phyloP scores from a whole-genome alignment of 1,139 yeast species.

The Scheffersomyces titani region DNA sequence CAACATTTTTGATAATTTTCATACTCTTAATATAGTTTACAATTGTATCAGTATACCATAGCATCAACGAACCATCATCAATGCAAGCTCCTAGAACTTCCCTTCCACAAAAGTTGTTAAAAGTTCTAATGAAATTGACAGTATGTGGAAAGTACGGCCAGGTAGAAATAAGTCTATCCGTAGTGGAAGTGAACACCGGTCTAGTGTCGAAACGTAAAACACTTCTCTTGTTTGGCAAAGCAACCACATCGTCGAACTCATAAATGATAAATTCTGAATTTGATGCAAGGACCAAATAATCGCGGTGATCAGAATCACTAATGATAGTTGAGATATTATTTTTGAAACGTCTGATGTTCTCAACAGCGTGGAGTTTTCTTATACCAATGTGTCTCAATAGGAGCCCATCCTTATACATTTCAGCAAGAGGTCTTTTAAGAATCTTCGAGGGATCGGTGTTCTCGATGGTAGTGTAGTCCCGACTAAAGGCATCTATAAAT shows the following conservation, averaged over 20 bases:
- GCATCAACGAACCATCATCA: constrained; percentile 58
- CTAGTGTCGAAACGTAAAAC: constrained; percentile 38
- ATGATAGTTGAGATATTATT: constrained; percentile 26
- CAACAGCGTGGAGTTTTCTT: constrained; percentile 19
- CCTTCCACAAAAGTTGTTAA: constrained; percentile 24
- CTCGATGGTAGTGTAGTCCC: constrained; percentile 15
- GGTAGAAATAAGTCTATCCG: constrained; percentile 43
- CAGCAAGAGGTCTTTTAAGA: constrained; percentile 30
- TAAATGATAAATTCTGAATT: constrained; percentile 32
- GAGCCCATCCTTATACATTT: constrained; percentile 30
- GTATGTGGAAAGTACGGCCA: constrained; percentile 60
- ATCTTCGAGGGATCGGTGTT: constrained; percentile 24
- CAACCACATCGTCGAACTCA: constrained; percentile 24
- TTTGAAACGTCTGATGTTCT: constrained; percentile 30
- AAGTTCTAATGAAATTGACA: constrained; percentile 45
- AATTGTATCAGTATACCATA: constrained; percentile 42
- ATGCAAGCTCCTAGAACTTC: constrained; percentile 49
- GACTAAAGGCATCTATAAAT: constrained; percentile 13
- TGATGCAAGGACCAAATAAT: constrained; percentile 28
- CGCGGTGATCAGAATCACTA: constrained; percentile 9
- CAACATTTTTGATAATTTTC: constrained; percentile 1
- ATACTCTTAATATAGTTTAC: constrained; percentile 17
- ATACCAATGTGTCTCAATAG: constrained; percentile 23
- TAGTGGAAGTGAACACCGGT: constrained; percentile 38
- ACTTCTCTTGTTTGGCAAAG: constrained; percentile 26